Base-by-base conservation (phyloP, 805 yeast species). In the Teunomyces barrocoloradensis region DNA sequence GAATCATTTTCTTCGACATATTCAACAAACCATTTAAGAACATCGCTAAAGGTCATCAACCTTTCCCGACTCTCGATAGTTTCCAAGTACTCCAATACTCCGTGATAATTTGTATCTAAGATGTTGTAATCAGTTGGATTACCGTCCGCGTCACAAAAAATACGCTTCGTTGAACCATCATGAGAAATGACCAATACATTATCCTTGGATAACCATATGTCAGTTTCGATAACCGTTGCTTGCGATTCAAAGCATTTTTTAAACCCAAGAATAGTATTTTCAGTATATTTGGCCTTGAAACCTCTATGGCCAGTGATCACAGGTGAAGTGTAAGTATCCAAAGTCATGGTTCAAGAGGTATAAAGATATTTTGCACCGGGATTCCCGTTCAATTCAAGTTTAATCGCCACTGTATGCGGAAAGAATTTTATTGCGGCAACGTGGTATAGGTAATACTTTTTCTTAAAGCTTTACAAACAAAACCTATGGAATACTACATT, bases 221-320 rank as follows among this genome's bases (percentile, higher is more conserved):
- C 78, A n/a, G 78, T 73, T 47, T 73, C 78, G 37, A 73, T 58
- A 6, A 58, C 53, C 20, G 68, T 62, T 32, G 75, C 77, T 5
- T 75, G 77, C 15, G 67, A 42, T 12, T 59, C 60, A 49, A 49
- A 71, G 48, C 77, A 71, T 42, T 66, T 59, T 15, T 55, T 53
- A 52, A 73, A 73, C 6, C 76, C 76, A 5, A 43, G 15, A 15
- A 73, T 18, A 7, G 77, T 70, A 53, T 73, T 73, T 52, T 73
- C 78, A 3, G 73, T 61, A 46, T 64, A 67, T 40, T 63, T 56
- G 32, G 64, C 73, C 49, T 73, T 73, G 55, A 66, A 73, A 0
- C 78, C 78, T 43, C 78, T 61, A 49, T 73, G 78, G 42, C 78
- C 78, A 5, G 65, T 63, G 7, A 72, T 66, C 0, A 64, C 57